Evolutionary conservation across 2,329 filamentous ascomycete genomes (phyloP).

Genomic region (Fusarium liriodendri): DNA sequence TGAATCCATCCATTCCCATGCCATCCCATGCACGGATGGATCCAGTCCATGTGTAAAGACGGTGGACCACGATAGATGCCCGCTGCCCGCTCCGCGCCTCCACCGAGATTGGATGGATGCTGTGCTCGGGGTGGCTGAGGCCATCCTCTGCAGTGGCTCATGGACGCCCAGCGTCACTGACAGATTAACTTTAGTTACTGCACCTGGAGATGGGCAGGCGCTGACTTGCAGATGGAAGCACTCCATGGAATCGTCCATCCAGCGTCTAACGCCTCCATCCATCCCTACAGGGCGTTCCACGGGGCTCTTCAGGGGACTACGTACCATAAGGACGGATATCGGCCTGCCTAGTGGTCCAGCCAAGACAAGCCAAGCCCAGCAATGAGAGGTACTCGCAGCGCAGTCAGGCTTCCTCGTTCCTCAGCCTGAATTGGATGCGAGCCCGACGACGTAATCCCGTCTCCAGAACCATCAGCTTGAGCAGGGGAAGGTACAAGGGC

Average conservation of each 20-base stretch:
- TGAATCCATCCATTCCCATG: background rate
- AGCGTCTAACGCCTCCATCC: background rate
- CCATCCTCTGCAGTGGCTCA: conserved; percentile 22
- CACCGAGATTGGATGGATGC: conserved; percentile 12
- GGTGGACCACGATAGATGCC: conserved; percentile 18
- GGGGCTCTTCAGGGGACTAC: conserved; percentile 9
- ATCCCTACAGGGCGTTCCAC: conserved; percentile 5
- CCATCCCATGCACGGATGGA: conserved; percentile 17
- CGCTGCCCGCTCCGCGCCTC: conserved; percentile 13
- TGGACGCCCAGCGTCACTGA: conserved; percentile 19
- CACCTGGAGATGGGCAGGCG: background rate
- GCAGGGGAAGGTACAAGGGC: conserved; percentile 20
- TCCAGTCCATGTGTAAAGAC: background rate
- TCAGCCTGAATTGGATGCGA: conserved; percentile 4
- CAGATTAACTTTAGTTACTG: background rate
- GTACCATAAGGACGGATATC: background rate
- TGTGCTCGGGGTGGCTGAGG: conserved; percentile 21
- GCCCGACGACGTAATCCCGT: conserved; percentile 8
- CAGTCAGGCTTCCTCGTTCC: background rate
- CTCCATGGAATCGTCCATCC: background rate
- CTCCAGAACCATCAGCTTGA: background rate
- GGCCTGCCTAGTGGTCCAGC: conserved; percentile 4
- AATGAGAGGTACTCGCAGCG: background rate
- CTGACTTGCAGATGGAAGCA: conserved; percentile 4
- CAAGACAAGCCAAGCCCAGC: conserved; percentile 9